Base-by-base conservation (phyloP, 2,329 filamentous ascomycete genomes). In the Coleophoma eucalyptorum region DNA sequence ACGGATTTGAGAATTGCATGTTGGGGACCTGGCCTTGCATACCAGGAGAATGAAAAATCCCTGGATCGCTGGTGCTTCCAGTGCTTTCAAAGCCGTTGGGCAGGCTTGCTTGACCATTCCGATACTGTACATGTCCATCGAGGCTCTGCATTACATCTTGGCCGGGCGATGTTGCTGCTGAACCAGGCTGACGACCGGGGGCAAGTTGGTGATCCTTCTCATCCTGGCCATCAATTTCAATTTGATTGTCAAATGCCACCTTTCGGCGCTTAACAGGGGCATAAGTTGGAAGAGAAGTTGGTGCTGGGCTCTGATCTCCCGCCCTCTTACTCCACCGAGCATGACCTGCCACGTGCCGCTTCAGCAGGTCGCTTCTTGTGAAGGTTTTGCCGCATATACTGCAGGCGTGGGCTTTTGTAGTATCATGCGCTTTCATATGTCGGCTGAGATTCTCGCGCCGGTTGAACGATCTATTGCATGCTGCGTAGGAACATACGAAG, bases 401-500 rank as follows among this genome's bases (percentile, higher is more conserved):
- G 43, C 60, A 62, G 16, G 49, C 49, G 48, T 61, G 58, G 15
- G 57, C 53, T 10, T 50, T 43, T 16, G 50, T 43, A 16, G 52
- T 45, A 50, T 53, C 47, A 37, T 56, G 57, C 26, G 57, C 56
- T 49, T 59, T 61, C 33, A 57, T 41, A 55, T 61, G 58, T 2
- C 58, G 57, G 49, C 55, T 59, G 20, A 61, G 41, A 46, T 61
- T 61, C 26, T 61, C 58, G n/a, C 58, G 50, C n/a, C 58, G 48
- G 48, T 54, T 61, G 45, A 61, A 61, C 2, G 42, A 32, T 43
- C 57, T 61, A 6, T 53, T 38, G 37, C 57, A 59, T 31, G 26
- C 26, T 26, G 26, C 26, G 4, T 57, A 49, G 5, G 52, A 34
- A 33, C 58, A 61, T n/a, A 18, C 41, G 32, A 58, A 58, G 18